Base-by-base conservation (phyloP, 768 basidiomycete genomes). In the Hypholoma sublateritium region DNA sequence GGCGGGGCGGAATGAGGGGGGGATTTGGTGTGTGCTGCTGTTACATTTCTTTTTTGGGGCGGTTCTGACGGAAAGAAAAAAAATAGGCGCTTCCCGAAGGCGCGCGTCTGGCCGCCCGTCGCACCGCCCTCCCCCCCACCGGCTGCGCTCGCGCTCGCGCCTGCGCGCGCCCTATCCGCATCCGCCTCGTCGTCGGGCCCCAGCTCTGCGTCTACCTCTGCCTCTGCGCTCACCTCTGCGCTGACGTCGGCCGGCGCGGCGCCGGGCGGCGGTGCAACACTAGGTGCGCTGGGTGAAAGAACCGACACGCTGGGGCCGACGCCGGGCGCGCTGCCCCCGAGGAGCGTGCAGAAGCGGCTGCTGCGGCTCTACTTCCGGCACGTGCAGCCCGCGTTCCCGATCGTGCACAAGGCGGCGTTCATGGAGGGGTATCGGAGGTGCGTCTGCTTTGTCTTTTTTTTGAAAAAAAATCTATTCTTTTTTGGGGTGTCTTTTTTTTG, bases 41-140 rank as follows among this genome's bases (percentile, higher is more conserved):
- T 25, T 53, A 46, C 59, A 41, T 6, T 37, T 12, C 24, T 52
- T 47, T 50, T 24, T n/a, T n/a, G n/a, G n/a, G n/a, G n/a, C n/a
- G n/a, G n/a, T n/a, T n/a, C n/a, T n/a, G n/a, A n/a, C n/a, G n/a
- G n/a, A n/a, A n/a, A n/a, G n/a, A 17, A 45, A 24, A 24, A 50
- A 32, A 32, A 60, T 50, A 91, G 82, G 88, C 85, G 86, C 25
- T 95, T 95, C 72, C 92, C 93, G 0, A 87, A 86, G 62, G 88
- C 92, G 2, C 81, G 93, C n/a, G 89, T 94, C 22, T 95, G 93
- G 93, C 93, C 93, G 0, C 85, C 85, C 3, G 62, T 76, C 17
- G 72, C 76, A 74, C 71, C 16, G 78, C 79, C 17, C 72, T 78
- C 17, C 71, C 24, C 19, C 17, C 17, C 17, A 14, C 32, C 13